A percentile compares a stretch with the other conserved stretches of the same genome.
phyloP scores from a whole-genome alignment of 257 asterid genomes.

The Knoxia roxburghii region DNA sequence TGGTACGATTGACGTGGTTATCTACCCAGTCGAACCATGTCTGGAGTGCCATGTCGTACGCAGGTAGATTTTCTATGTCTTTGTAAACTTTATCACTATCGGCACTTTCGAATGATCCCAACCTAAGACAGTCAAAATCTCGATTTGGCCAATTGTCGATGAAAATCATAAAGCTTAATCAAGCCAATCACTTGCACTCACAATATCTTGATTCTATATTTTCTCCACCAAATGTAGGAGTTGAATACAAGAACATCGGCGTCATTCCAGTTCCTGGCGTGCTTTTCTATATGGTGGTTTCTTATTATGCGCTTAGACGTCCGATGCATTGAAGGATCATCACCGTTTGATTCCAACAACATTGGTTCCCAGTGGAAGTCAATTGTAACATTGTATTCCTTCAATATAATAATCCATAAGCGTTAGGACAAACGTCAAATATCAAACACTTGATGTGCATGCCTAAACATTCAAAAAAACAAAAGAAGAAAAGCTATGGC shows the following conservation, averaged over 20 bases:
- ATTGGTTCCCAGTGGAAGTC: slow-evolving; percentile 69
- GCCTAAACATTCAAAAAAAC: too few relatives aligned
- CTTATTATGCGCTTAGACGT: slow-evolving; percentile 24
- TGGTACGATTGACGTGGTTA: slow-evolving; percentile 43
- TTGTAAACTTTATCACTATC: slow-evolving; percentile 30
- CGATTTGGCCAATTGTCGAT: not conserved
- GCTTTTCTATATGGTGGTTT: slow-evolving; percentile 42
- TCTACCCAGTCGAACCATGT: slow-evolving; percentile 67
- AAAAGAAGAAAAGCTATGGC: too few relatives aligned
- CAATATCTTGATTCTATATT: slow-evolving; percentile 34
- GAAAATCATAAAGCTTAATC: too few relatives aligned
- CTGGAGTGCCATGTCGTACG: slow-evolving; percentile 48
- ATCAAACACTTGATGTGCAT: too few relatives aligned
- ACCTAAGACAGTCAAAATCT: slow-evolving; percentile 25
- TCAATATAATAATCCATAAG: not conserved
- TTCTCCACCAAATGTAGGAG: slow-evolving; percentile 54
- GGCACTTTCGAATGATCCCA: slow-evolving; percentile 47
- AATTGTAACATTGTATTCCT: slow-evolving; percentile 59
- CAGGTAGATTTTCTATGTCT: slow-evolving; percentile 36
- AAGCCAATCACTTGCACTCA: slow-evolving; percentile 25
- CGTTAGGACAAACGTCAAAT: not conserved
- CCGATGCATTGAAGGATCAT: slow-evolving; percentile 30
- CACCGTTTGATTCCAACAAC: slow-evolving; percentile 56
- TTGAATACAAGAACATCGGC: slow-evolving; percentile 60
- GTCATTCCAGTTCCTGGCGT: slow-evolving; percentile 51